A percentile compares a stretch with the other conserved stretches of the same genome.
Conservation (phyloP, 192 early-diverging fungal genomes). For the Geranomyces variabilis region DNA sequence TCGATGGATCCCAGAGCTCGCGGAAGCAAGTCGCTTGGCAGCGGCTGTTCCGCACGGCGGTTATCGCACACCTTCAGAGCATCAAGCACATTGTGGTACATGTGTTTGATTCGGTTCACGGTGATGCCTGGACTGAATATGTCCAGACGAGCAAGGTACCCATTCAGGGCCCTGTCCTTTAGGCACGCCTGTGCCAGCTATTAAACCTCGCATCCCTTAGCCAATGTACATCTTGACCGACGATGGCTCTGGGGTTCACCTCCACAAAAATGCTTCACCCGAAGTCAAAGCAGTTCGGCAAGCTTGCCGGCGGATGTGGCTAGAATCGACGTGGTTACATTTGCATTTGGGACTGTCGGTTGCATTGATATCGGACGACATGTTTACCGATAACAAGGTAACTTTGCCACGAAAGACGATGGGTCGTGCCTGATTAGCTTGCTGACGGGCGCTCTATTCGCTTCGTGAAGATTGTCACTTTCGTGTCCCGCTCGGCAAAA, state of each 20-base stretch:
- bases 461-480: constrained; percentile 20
- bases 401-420: background rate
- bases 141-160: constrained; percentile 14
- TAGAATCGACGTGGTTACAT: constrained; percentile 27
- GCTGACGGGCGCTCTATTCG: no score
- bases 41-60: constrained; percentile 3
- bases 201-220: constrained; percentile 3
- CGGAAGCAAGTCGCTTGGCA: constrained; percentile 7
- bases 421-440: background rate
- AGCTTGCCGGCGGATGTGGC: constrained; percentile 3
- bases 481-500: constrained; percentile 12
- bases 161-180: background rate
- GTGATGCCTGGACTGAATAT: constrained; percentile 10
- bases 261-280: constrained; percentile 1
- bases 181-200: background rate
- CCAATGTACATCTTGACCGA: constrained; percentile 31
- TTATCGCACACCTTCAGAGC: constrained; percentile 12
- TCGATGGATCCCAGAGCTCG: background rate
- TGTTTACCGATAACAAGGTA: constrained; percentile 33
- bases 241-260: constrained; percentile 10
- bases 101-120: constrained; percentile 14
- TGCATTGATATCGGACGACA: constrained; percentile 31
- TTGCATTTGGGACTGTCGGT: constrained; percentile 7
- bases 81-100: constrained; percentile 1
- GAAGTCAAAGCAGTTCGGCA: constrained; percentile 18